Base-by-base conservation (phyloP, 345 rosid genomes). In the Arabidopsis arenosa region DNA sequence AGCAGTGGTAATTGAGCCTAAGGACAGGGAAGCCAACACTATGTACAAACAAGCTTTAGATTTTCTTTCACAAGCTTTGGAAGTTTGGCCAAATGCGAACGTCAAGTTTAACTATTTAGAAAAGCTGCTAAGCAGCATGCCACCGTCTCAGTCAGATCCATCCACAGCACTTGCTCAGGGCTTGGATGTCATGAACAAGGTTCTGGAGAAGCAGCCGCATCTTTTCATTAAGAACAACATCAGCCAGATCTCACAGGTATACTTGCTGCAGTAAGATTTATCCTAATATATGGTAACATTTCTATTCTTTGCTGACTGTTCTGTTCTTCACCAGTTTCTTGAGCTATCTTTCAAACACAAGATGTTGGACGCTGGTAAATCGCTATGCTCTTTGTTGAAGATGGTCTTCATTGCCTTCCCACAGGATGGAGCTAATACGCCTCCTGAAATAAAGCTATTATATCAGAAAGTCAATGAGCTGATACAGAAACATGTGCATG, bases 51-150 rank as follows among this genome's bases (percentile, higher is more conserved):
- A 95, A 72, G 99, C 96, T 73, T 77, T 95, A 54, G 96, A 90
- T 65, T 84, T 90, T 71, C 97, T 95, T 68, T 95, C 99, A 36
- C 89, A 87, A 80, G 99, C 97, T 76, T 80, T 95, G 81, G 97
- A 92, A 81, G 97, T 95, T 77, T 95, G 99, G 97, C 97, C 97
- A 65, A 89, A 81, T 84, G 97, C 92, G 30, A 95, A 95, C 80
- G 97, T 92, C 59, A 92, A 95, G 79, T 91, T 95, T 80, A 95
- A 89, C 84, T 92, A 95, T 81, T 82, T 95, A 40, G 99, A 95
- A 78, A 92, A 93, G 81, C 85, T 95, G 49, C 83, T 92, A n/a
- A 84, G 89, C 81, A 89, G 90, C 67, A 83, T 87, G 75, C 95
- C 91, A 75, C 91, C 96, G 70, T 87, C 97, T 68, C 98, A 94